Percentiles rank a stretch among this genome's conserved stretches.
phyloP scores from a whole-genome alignment of 2,329 filamentous ascomycete species.

The Bretziella fagacearum region DNA sequence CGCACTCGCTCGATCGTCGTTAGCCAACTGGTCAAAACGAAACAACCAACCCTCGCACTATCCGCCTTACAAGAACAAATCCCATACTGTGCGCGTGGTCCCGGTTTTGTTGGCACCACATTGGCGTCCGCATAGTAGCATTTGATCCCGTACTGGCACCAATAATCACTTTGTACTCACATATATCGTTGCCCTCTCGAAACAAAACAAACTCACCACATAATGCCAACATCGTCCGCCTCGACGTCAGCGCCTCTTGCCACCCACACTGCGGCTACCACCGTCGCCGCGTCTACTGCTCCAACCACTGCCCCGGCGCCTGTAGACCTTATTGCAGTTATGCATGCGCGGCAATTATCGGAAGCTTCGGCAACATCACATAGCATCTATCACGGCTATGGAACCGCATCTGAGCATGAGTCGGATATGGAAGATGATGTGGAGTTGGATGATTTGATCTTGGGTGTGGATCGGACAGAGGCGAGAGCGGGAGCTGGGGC shows the following conservation, averaged over 20 bases:
- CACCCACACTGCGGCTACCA: neutral
- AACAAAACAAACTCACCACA: neutral
- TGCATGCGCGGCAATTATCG: slow-evolving; percentile 1
- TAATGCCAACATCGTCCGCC: neutral
- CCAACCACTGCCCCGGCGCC: neutral
- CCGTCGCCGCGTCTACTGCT: neutral
- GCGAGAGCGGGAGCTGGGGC: neutral
- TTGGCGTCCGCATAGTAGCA: too few relatives aligned
- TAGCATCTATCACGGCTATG: neutral
- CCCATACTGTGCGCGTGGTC: too few relatives aligned
- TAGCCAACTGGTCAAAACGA: too few relatives aligned
- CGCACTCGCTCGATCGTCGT: too few relatives aligned
- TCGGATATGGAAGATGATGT: neutral
- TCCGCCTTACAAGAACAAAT: too few relatives aligned
- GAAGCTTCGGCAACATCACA: neutral
- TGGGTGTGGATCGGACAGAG: neutral
- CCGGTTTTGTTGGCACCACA: too few relatives aligned
- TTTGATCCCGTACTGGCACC: too few relatives aligned
- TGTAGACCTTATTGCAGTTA: neutral
- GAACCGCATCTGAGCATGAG: neutral
- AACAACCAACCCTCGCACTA: too few relatives aligned
- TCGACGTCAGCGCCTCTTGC: neutral
- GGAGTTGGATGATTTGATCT: slow-evolving; percentile 2
- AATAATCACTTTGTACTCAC: too few relatives aligned
- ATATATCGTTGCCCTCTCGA: too few relatives aligned